A percentile compares a stretch with the other conserved stretches of the same genome.
phyloP scores from a whole-genome alignment of 2,329 filamentous ascomycete genomes.

The Neofusicoccum ribis region DNA sequence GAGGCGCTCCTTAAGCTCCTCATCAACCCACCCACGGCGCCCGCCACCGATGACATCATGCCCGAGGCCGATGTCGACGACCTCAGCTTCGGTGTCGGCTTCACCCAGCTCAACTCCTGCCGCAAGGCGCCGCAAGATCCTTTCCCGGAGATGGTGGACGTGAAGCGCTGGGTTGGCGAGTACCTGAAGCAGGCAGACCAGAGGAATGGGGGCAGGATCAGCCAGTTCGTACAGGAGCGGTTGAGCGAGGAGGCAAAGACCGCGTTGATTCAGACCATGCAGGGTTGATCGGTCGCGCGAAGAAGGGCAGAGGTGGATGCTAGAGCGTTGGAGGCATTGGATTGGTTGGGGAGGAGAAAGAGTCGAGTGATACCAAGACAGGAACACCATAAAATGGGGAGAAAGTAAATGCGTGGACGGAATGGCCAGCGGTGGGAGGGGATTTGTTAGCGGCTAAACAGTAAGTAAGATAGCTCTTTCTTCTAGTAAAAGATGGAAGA shows the following conservation, averaged over 20 bases:
- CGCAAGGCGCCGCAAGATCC: slow-evolving; percentile 73
- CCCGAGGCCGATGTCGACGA: slow-evolving; percentile 92
- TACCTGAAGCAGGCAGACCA: slow-evolving; percentile 77
- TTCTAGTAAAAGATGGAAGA: too few species aligned
- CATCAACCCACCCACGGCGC: slow-evolving; percentile 77
- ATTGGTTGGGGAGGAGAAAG: too few species aligned
- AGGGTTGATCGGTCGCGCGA: not conserved
- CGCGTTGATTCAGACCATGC: slow-evolving; percentile 17
- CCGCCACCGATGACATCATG: slow-evolving; percentile 70
- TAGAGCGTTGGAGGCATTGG: too few species aligned
- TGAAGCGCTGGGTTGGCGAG: slow-evolving; percentile 78
- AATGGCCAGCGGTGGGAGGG: too few species aligned
- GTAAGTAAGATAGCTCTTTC: too few species aligned
- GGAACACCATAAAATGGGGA: too few species aligned
- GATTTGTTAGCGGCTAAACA: too few species aligned
- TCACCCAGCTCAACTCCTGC: slow-evolving; percentile 90
- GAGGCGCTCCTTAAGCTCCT: slow-evolving; percentile 86
- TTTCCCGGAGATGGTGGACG: slow-evolving; percentile 80
- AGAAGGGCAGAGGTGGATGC: not conserved
- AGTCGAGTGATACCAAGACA: too few species aligned
- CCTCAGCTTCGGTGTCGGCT: slow-evolving; percentile 90
- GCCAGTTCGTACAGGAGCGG: slow-evolving; percentile 69
- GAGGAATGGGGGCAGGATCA: slow-evolving; percentile 70
- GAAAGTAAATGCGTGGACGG: too few species aligned
- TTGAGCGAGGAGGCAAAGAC: slow-evolving; percentile 47